Conservation (phyloP, 768 basidiomycete species). For the Hericium rajendrae region DNA sequence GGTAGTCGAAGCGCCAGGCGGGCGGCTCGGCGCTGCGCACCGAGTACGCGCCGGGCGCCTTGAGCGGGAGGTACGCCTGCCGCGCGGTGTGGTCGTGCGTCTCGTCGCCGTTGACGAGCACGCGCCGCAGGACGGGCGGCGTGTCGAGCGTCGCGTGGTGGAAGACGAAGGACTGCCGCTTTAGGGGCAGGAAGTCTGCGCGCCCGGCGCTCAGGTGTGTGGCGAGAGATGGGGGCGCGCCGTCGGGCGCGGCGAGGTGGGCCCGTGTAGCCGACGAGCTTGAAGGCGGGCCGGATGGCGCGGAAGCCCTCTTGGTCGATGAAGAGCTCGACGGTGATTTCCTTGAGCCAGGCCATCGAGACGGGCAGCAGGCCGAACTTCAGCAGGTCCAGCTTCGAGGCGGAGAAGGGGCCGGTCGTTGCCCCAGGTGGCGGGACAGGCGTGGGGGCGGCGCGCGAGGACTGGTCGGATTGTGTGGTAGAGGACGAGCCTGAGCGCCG, state of each 20-base stretch:
- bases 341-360: slow-evolving; percentile 43
- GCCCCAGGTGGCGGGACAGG: background rate
- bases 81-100: slow-evolving; percentile 67
- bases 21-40: slow-evolving; percentile 54
- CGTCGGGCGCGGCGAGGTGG: slow-evolving; percentile 7
- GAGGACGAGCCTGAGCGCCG: background rate
- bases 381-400: background rate
- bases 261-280: slow-evolving; percentile 41
- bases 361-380: slow-evolving; percentile 22
- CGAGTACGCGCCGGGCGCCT: slow-evolving; percentile 65
- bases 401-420: background rate
- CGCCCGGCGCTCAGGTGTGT: slow-evolving; percentile 33
- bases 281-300: slow-evolving; percentile 47
- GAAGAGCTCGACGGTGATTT: slow-evolving; percentile 47
- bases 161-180: slow-evolving; percentile 52
- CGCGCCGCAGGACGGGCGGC: slow-evolving; percentile 58
- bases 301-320: slow-evolving; percentile 85
- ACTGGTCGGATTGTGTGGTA: slow-evolving; percentile 1
- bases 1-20: slow-evolving; percentile 71
- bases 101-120: slow-evolving; percentile 59
- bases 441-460: background rate
- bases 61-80: slow-evolving; percentile 62
- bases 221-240: slow-evolving; percentile 12
- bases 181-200: slow-evolving; percentile 56
- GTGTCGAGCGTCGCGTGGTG: slow-evolving; percentile 63